Base-by-base conservation (phyloP, 225 moss, liverwort and hornwort species). In the Ulota crispa region DNA sequence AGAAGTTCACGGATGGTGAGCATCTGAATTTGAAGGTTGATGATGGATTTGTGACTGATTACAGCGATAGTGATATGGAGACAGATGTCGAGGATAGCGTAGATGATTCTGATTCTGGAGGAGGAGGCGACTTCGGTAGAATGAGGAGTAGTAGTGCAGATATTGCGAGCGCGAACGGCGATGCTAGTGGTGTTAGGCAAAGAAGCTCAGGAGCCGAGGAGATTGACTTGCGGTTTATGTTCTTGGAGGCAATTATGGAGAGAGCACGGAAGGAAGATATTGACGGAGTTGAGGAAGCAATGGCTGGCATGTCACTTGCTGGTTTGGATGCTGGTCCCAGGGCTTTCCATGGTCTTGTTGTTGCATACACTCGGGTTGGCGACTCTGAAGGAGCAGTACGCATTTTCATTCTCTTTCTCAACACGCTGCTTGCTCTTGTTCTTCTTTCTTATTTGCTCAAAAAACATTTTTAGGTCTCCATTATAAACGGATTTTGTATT, bases 221-320 rank as follows among this genome's bases (percentile, higher is more conserved):
- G 86, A 84, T 73, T 73, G 94, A 96, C 67, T 86, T 96, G 70
- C 88, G 99, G 77, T 88, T 89, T 41, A 89, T 93, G 91, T 96
- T 99, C 80, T 56, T 99, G 89, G 99, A 99, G 85, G 90, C 94
- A 41, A 89, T 99, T 10, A 94, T 99, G 99, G 92, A 93, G 88
- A 83, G 94, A 60, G 92, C 94, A 28, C 88, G 94, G 60, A 90
- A 80, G 72, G 82, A 78, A 55, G 94, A 99, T 65, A 79, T 93
- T 13, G 95, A 94, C 14, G 96, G 93, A 65, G 98, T 96, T 32
- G 96, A 99, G 87, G 95, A 99, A 83, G 98, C 98, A 31, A 76
- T 99, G 79, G 57, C 83, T 56, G 93, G 92, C 76, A 94, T 99
- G 94, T 84, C 93, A 37, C 89, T 96, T 37, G 94, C 96, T 26